These are phyloP conservation scores for Myrmaecium sp. DNA, from an alignment of 2,329 filamentous ascomycete genomes.

Conservation along the genomic window DNA sequence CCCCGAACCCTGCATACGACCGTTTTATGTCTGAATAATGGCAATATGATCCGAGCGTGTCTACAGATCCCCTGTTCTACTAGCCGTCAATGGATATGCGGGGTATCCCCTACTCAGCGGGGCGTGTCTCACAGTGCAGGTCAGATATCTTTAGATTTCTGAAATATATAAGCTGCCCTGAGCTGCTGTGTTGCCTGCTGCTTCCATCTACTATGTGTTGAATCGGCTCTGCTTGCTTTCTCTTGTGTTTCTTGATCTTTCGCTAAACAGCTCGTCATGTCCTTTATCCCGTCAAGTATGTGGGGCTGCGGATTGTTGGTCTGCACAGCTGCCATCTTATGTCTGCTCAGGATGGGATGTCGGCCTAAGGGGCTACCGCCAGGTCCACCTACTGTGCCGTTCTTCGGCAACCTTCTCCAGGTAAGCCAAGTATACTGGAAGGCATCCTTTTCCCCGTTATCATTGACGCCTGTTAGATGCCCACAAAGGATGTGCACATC, in stretches of 20 bases:
- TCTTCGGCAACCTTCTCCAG: constrained; percentile 36
- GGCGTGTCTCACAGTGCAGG: neutral
- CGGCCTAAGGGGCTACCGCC: constrained; percentile 26
- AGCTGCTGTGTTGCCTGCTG: neutral
- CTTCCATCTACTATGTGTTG: neutral
- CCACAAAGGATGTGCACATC: constrained; percentile 22
- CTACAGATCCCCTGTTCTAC: constrained; percentile 1
- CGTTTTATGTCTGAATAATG: too few relatives aligned
- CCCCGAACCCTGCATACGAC: too few relatives aligned
- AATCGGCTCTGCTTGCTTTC: constrained; percentile 2
- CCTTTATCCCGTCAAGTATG: too few relatives aligned
- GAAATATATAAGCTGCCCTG: neutral
- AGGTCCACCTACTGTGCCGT: constrained; percentile 33
- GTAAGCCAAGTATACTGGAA: constrained; percentile 3
- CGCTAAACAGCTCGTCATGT: too few relatives aligned
- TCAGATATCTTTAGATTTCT: neutral
- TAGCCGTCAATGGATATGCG: neutral
- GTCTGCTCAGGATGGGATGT: constrained; percentile 6
- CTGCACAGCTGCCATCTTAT: too few relatives aligned
- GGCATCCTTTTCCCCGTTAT: constrained; percentile 3
- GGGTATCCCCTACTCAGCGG: neutral
- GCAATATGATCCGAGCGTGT: too few relatives aligned
- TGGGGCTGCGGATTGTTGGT: too few relatives aligned
- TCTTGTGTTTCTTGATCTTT: too few relatives aligned
- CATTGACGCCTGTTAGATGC: constrained; percentile 19